Base-by-base conservation (phyloP, 495 filamentous ascomycete genomes). In the Penicillium atrosanguineum region DNA sequence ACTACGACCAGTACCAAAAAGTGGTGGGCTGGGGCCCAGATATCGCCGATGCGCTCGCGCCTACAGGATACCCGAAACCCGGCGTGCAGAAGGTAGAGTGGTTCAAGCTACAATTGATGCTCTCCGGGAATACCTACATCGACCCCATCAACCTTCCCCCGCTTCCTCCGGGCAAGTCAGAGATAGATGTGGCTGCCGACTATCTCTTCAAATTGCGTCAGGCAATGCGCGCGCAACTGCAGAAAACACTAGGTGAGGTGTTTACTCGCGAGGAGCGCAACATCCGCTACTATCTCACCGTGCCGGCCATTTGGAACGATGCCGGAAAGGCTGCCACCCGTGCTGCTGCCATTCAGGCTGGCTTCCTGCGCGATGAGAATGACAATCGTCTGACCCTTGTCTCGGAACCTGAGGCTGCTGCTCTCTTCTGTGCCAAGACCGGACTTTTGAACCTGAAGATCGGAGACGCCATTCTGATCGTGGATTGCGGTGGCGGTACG, bases 31-130 rank as follows among this genome's bases (percentile, higher is more conserved):
- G 87, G 87, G 87, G 87, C 40, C 87, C 87, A 7, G 87, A 90
- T 69, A 90, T 90, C 54, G 85, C 87, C 26, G 87, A 90, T 62
- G 87, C 87, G 23, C 75, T 90, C 49, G 87, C 87, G 48, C 87
- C 87, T 23, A 90, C 87, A 38, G 87, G 87, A 46, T 90, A 89
- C 67, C 87, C 87, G 12, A 90, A 89, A 64, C 85, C 83, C 48
- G 86, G 87, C 36, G 87, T 90, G 49, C 87, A 89, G 66, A 90
- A 90, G 68, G 87, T 90, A 12, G 87, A 90, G 70, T 90, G 87
- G 87, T 90, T 90, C 74, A 90, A 90, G 70, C 78, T 89, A 16
- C 87, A 90, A 67, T 79, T 90, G 50, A 90, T 90, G 87, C 77
- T 89, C 16, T 87, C 84, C 16, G 87, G 87, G 47, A 90, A 89